A percentile compares a stretch with the other conserved stretches of the same genome.
phyloP scores from a whole-genome alignment of 257 asterid genomes.

The Gynochthodes officinalis region DNA sequence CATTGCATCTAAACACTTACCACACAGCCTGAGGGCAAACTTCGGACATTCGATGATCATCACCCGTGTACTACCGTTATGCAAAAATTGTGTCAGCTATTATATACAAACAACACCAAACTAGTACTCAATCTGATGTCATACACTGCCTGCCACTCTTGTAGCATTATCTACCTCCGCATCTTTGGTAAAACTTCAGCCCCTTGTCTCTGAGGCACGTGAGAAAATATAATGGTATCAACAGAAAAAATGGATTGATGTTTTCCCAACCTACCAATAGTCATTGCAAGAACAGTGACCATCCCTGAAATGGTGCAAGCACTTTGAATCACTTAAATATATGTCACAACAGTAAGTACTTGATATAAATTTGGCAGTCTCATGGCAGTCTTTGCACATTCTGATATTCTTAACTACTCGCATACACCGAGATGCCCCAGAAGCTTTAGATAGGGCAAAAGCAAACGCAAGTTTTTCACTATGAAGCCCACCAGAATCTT shows the following conservation, averaged over 20 bases:
- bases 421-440: slow-evolving; percentile 28
- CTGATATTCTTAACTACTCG: slow-evolving; percentile 65
- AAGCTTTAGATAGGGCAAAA: slow-evolving; percentile 42
- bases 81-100: background rate
- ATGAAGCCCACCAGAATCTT: slow-evolving; percentile 45
- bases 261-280: slow-evolving; percentile 52
- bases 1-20: background rate
- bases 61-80: background rate
- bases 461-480: slow-evolving; percentile 74
- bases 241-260: slow-evolving; percentile 2
- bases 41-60: background rate
- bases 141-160: slow-evolving; percentile 8
- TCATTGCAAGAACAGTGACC: slow-evolving; percentile 82
- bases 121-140: background rate
- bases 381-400: slow-evolving; percentile 72
- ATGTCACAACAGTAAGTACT: slow-evolving; percentile 41
- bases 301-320: slow-evolving; percentile 74
- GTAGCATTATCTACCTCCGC: background rate
- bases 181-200: background rate
- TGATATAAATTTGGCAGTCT: slow-evolving; percentile 53
- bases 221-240: background rate
- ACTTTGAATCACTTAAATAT: slow-evolving; percentile 57
- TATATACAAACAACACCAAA: slow-evolving; percentile 4
- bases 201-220: background rate
- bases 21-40: background rate